Conservation (phyloP, 805 yeast species). For the Myxozyma monticola region DNA sequence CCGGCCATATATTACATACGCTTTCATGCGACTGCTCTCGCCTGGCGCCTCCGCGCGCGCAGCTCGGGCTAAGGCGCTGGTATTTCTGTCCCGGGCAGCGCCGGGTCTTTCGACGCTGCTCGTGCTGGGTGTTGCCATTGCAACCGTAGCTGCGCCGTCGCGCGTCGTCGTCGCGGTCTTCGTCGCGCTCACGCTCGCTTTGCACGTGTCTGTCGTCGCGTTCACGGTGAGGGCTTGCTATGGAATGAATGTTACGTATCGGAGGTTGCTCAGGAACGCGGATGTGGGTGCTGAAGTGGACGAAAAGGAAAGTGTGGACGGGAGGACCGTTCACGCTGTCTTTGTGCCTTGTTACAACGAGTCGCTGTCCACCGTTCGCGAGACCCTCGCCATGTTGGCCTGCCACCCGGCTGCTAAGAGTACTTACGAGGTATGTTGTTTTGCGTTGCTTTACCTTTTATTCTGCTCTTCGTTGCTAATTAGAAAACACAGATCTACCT, state of each 20-base stretch:
- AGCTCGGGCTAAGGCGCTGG: not conserved
- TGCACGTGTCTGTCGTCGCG: slow-evolving; percentile 24
- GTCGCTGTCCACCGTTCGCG: slow-evolving; percentile 20
- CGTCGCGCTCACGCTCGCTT: slow-evolving; percentile 8
- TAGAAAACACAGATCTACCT: slow-evolving; percentile 11
- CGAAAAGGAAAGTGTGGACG: not conserved
- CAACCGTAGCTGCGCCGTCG: not conserved
- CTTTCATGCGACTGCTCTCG: slow-evolving; percentile 12
- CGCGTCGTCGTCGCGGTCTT: slow-evolving; percentile 3
- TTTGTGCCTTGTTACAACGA: slow-evolving; percentile 29
- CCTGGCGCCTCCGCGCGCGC: slow-evolving; percentile 3
- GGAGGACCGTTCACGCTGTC: slow-evolving; percentile 21
- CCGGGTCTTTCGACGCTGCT: slow-evolving; percentile 19
- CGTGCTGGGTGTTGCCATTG: not conserved
- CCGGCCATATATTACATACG: not conserved
- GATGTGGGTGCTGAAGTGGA: not conserved
- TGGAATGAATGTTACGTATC: slow-evolving; percentile 20
- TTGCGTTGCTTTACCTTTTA: not conserved
- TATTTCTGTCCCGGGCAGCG: slow-evolving; percentile 8
- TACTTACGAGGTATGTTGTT: slow-evolving; percentile 17
- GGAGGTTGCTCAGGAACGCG: not conserved
- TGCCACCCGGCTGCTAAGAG: slow-evolving; percentile 19
- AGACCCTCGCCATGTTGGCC: slow-evolving; percentile 28
- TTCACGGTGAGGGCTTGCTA: slow-evolving; percentile 27
- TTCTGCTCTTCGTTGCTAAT: not conserved